Evolutionary conservation across 2,329 filamentous ascomycete species (phyloP).

Genomic region (Helotiales sp.): DNA sequence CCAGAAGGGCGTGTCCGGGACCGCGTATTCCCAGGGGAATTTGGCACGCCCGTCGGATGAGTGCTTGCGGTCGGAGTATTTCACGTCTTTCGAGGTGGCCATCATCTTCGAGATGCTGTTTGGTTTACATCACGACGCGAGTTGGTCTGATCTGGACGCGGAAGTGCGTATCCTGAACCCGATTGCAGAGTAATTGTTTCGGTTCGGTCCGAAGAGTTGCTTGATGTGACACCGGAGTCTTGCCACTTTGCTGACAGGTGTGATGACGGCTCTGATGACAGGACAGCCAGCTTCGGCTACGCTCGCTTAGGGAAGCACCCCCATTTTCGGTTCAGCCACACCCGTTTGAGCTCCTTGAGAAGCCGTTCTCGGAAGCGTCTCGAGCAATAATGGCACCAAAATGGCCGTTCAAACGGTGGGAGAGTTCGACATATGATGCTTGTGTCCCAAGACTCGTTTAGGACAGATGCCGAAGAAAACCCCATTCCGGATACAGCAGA

Average conservation of each 20-base stretch:
- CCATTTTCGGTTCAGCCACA: no score
- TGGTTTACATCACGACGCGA: no score
- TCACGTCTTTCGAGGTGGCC: neutral
- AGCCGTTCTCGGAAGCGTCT: neutral
- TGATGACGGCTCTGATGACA: no score
- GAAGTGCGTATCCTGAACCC: no score
- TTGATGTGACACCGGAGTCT: no score
- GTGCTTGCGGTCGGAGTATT: conserved; percentile 3
- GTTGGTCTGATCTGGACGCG: no score
- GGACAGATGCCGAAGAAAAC: neutral
- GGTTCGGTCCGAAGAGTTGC: no score
- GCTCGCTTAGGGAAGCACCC: no score
- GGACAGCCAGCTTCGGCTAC: no score
- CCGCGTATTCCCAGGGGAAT: conserved; percentile 6
- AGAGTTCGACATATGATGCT: neutral
- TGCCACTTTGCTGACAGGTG: no score
- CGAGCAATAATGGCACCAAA: neutral
- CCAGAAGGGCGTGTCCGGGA: conserved; percentile 5
- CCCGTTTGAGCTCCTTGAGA: neutral
- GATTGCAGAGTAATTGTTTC: no score
- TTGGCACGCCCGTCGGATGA: neutral
- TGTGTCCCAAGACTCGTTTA: neutral
- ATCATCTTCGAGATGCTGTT: neutral
- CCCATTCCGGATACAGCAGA: neutral
- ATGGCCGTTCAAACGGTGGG: neutral